A percentile compares a stretch with the other conserved stretches of the same genome.
Conservation (phyloP, 306 rosid genomes). For the Mimosa bimucronata region DNA sequence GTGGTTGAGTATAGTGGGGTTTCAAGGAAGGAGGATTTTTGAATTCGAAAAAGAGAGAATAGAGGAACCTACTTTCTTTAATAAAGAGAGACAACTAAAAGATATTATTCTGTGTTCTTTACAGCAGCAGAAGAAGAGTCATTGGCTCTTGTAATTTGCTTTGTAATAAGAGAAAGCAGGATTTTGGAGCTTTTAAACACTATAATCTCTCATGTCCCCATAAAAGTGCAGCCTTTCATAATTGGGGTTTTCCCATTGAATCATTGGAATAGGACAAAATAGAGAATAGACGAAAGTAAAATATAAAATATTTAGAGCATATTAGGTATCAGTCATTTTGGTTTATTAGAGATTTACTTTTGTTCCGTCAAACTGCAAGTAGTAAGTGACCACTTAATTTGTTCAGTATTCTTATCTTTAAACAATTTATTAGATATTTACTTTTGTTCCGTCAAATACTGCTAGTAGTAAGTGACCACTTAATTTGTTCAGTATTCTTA, state of each 20-base stretch:
- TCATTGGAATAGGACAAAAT: slow-evolving; percentile 33
- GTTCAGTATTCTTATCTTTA: background rate
- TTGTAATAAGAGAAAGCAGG: slow-evolving; percentile 61
- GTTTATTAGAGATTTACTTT: background rate
- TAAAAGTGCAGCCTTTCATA: slow-evolving; percentile 57
- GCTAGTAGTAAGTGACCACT: background rate
- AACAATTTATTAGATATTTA: background rate
- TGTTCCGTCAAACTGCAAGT: background rate
- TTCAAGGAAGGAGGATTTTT: slow-evolving; percentile 43
- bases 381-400: background rate
- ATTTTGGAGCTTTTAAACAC: slow-evolving; percentile 48
- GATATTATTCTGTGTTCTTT: slow-evolving; percentile 48
- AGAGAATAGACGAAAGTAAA: background rate
- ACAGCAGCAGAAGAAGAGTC: slow-evolving; percentile 30
- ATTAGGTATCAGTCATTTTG: background rate
- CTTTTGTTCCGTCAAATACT: background rate
- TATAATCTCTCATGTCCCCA: slow-evolving; percentile 46
- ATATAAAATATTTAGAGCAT: background rate
- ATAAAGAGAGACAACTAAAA: slow-evolving; percentile 66
- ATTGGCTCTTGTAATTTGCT: slow-evolving; percentile 50
- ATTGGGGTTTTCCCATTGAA: slow-evolving; percentile 37
- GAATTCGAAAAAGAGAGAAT: slow-evolving; percentile 41
- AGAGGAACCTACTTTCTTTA: slow-evolving; percentile 52
- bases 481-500: background rate
- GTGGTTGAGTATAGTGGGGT: slow-evolving; percentile 43